Base-by-base conservation (phyloP, 805 yeast genomes). In the Wickerhamiella kurtzmanii region DNA sequence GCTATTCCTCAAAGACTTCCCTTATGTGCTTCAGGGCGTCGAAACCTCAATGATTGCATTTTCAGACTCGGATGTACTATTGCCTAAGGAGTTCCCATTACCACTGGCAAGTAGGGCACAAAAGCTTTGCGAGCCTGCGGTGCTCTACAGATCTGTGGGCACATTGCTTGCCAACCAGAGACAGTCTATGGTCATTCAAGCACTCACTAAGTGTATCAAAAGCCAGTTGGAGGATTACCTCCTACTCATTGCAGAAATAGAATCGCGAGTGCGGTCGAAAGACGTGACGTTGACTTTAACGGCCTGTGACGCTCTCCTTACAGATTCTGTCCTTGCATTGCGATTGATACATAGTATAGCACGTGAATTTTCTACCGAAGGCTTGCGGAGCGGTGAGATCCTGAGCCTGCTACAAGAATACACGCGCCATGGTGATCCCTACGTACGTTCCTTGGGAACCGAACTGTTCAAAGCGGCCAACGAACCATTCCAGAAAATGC, bases 41-140 rank as follows among this genome's bases (percentile, higher is more conserved):
- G 44, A 48, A 9, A 49, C 54, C 2, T 41, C 44, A 11, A 11
- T 38, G 25, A 17, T 38, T 11, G 9, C 41, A 8, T 38, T 38
- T 17, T 38, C 41, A 6, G 25, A 25, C 13, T 50, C 44, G 4
- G 46, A 32, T 15, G 43, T 48, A 1, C 37, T 44, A 16, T 22
- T 51, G 20, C 49, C 53, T 13, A 19, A 41, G 1, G 36, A 15
- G 39, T 61, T 81, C 15, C 74, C 78, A 21, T 73, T 72, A 50
- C 74, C 86, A 4, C 66, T 74, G 20, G 69, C 79, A 41, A 77
- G 78, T 0, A 55, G 77, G 22, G 60, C 84, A 28, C 75, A 72
- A 47, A 60, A 69, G 22, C 63, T 82, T 1, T 65, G 80, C 37
- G 96, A 87, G 60, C 81, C 86, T 1, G 89, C 84, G 0, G 62